Evolutionary conservation across 1,284 basidiomycete genomes (phyloP).

Genomic region (Irpex rosettiformis): DNA sequence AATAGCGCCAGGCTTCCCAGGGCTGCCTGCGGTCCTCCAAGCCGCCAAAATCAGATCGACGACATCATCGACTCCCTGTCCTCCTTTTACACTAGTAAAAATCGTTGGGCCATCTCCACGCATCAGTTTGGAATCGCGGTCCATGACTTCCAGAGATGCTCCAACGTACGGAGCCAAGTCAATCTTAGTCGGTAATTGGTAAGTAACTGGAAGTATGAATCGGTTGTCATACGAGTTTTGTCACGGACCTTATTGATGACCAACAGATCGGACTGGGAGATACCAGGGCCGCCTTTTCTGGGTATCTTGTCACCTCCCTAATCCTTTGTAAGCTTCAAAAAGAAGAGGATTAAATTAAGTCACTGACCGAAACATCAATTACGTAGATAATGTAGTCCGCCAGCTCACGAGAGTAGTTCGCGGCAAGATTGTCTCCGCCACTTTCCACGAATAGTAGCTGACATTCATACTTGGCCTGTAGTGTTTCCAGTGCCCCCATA

Average conservation of each 20-base stretch:
- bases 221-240: background rate
- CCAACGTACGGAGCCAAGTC: constrained; percentile 92
- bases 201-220: background rate
- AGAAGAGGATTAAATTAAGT: background rate
- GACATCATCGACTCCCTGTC: constrained; percentile 80
- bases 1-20: constrained; percentile 53
- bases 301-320: constrained; percentile 98
- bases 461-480: constrained; percentile 88
- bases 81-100: constrained; percentile 85
- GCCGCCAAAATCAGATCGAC: constrained; percentile 83
- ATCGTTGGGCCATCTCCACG: constrained; percentile 92
- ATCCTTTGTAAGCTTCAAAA: background rate
- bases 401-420: constrained; percentile 93
- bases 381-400: constrained; percentile 98
- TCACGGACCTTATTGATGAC: constrained; percentile 87
- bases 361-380: constrained; percentile 70
- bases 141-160: constrained; percentile 94
- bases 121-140: constrained; percentile 89
- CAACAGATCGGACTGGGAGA: constrained; percentile 91
- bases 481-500: constrained; percentile 89
- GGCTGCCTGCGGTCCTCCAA: constrained; percentile 77
- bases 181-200: constrained; percentile 47
- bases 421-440: constrained; percentile 94
- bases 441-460: constrained; percentile 92
- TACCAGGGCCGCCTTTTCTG: constrained; percentile 95